phyloP scores from a whole-genome alignment of 2,329 filamentous ascomycete species.

The Fusarium sp. region DNA sequence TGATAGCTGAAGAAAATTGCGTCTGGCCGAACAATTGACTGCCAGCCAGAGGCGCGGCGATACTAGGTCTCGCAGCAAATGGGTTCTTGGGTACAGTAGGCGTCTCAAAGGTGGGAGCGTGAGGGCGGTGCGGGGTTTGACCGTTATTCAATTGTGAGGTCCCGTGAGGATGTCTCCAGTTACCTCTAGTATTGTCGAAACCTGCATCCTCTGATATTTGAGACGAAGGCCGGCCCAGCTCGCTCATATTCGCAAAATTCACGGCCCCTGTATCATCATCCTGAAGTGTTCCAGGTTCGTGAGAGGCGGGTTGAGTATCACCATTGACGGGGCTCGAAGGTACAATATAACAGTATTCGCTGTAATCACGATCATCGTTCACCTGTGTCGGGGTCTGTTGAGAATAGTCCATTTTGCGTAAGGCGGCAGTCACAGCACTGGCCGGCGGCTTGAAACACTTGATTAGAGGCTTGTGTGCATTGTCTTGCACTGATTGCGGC shows the following conservation, averaged over 20 bases:
- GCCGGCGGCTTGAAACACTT: slow-evolving; percentile 27
- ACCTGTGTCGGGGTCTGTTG: slow-evolving; percentile 64
- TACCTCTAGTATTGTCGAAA: slow-evolving; percentile 49
- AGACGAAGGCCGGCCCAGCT: slow-evolving; percentile 49
- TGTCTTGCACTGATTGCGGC: slow-evolving; percentile 24
- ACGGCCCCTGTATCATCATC: slow-evolving; percentile 61
- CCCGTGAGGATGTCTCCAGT: slow-evolving; percentile 49
- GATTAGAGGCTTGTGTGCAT: slow-evolving; percentile 32
- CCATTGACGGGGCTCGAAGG: slow-evolving; percentile 41
- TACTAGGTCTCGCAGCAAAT: slow-evolving; percentile 50
- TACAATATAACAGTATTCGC: slow-evolving; percentile 49
- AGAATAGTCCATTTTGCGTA: slow-evolving; percentile 55
- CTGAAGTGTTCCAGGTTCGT: slow-evolving; percentile 49
- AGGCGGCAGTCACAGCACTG: slow-evolving; percentile 24
- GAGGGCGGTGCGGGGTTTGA: slow-evolving; percentile 45
- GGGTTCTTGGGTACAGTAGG: slow-evolving; percentile 59
- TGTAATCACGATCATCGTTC: slow-evolving; percentile 65
- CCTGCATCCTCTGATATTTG: slow-evolving; percentile 54
- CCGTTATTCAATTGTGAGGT: slow-evolving; percentile 47
- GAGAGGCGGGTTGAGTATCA: slow-evolving; percentile 40
- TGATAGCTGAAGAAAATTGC: slow-evolving; percentile 61
- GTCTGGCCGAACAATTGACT: slow-evolving; percentile 65
- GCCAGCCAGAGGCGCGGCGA: slow-evolving; percentile 48
- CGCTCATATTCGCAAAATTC: slow-evolving; percentile 51
- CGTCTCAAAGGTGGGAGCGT: slow-evolving; percentile 54